Evolutionary conservation across 2,329 filamentous ascomycete species (phyloP).

Genomic region (Periconia sp.): DNA sequence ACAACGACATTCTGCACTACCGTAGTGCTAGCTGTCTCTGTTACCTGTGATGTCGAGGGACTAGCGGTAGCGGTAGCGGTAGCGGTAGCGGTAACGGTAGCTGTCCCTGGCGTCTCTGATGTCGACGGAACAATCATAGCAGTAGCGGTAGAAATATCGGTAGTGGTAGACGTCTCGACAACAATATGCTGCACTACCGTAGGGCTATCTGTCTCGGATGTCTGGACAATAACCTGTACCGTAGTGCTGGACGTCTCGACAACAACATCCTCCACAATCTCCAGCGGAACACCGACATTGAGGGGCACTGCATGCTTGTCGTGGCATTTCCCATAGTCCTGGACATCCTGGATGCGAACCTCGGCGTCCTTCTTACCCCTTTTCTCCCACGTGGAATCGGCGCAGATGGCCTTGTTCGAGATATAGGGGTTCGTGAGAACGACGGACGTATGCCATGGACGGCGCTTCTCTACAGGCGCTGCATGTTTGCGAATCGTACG

Average conservation of each 20-base stretch:
- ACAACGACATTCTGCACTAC: no score
- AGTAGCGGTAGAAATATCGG: no score
- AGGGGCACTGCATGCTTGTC: conserved; percentile 2
- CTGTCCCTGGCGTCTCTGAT: no score
- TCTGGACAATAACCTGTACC: no score
- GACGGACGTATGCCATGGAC: conserved; percentile 27
- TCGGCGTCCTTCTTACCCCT: conserved; percentile 15
- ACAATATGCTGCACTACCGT: no score
- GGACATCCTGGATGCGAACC: conserved; percentile 20
- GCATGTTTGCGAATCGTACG: not conserved
- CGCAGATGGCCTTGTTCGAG: conserved; percentile 11
- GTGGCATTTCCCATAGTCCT: not conserved
- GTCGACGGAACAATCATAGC: not conserved
- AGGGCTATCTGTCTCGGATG: no score
- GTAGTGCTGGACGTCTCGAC: no score
- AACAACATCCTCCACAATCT: no score
- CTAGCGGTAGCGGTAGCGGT: no score
- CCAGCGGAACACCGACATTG: conserved; percentile 1
- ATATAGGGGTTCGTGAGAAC: conserved; percentile 21
- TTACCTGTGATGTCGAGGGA: no score
- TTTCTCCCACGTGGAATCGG: conserved; percentile 31
- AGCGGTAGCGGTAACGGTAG: not conserved
- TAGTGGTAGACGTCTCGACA: no score
- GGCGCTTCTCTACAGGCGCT: conserved; percentile 12
- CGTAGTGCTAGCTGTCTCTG: no score